Percentiles rank a stretch among this genome's conserved stretches.
Conservation (phyloP, 139 green algal species). For the Coccomyxa sp. region DNA sequence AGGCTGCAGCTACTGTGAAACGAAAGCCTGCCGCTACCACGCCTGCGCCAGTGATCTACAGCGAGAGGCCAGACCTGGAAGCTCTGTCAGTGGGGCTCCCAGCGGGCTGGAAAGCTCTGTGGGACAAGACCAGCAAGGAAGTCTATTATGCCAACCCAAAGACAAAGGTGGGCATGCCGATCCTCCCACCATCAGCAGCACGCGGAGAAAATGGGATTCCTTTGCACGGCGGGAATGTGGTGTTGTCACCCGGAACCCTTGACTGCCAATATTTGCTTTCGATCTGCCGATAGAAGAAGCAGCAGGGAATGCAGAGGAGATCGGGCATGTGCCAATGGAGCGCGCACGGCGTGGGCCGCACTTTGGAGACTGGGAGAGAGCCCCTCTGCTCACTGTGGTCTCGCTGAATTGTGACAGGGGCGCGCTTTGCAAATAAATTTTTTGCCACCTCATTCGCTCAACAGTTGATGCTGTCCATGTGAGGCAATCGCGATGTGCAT, state of each 20-base stretch:
- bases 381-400: too few relatives aligned
- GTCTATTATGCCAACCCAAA: constrained; percentile 69
- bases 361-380: too few relatives aligned
- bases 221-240: background rate
- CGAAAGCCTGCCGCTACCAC: constrained; percentile 9
- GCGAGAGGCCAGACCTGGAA: constrained; percentile 46
- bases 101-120: constrained; percentile 56
- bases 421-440: too few relatives aligned
- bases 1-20: background rate
- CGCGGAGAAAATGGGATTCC: background rate
- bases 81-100: constrained; percentile 51
- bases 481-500: too few relatives aligned
- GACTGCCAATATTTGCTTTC: background rate
- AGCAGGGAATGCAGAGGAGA: too few relatives aligned
- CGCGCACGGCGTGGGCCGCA: too few relatives aligned
- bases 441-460: too few relatives aligned
- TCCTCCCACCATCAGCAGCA: background rate
- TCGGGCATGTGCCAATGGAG: too few relatives aligned
- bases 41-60: background rate
- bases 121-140: constrained; percentile 41
- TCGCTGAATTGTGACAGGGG: too few relatives aligned
- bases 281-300: background rate
- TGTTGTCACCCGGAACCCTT: background rate
- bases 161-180: constrained; percentile 46
- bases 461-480: too few relatives aligned